Conservation (phyloP, 164 flowering plant species). For the Santalum album region DNA sequence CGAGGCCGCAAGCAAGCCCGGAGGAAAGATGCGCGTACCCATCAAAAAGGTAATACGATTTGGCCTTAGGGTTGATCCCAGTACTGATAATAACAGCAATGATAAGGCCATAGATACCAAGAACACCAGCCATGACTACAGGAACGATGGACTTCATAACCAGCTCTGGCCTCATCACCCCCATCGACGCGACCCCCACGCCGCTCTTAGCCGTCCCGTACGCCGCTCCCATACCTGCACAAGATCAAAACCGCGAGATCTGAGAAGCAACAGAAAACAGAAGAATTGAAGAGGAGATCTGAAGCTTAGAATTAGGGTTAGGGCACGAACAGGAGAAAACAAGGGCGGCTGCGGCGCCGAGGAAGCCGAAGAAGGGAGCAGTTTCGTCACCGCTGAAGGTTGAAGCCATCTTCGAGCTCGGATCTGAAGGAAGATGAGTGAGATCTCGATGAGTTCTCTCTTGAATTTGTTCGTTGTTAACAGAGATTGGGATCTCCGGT, state of each 20-base stretch:
- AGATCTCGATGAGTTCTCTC: background rate
- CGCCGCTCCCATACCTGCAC: conserved; percentile 5
- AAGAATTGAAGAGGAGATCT: too few relatives aligned
- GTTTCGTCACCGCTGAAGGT: conserved; percentile 4
- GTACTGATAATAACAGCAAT: conserved; percentile 5
- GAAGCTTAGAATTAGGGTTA: background rate
- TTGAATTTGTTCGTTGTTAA: too few relatives aligned
- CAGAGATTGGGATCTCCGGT: too few relatives aligned
- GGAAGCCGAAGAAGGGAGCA: conserved; percentile 4
- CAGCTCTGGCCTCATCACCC: conserved; percentile 7
- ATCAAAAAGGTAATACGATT: conserved; percentile 2
- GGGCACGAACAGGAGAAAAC: conserved; percentile 4
- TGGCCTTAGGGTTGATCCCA: conserved; percentile 4
- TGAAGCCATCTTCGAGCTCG: background rate
- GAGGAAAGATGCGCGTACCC: conserved; percentile 3
- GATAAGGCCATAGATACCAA: conserved; percentile 2
- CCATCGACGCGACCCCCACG: conserved; percentile 5
- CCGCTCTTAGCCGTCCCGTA: conserved; percentile 6
- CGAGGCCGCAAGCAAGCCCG: conserved; percentile 2
- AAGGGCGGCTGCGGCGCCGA: conserved; percentile 3
- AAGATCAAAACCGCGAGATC: too few relatives aligned
- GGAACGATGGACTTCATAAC: conserved; percentile 4
- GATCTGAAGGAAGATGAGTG: background rate
- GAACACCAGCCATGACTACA: conserved; percentile 3
- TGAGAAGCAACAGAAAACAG: too few relatives aligned